These are phyloP conservation scores for Mucor velutinosus DNA, from an alignment of 371 early-diverging fungal species.

Conservation along the genomic window DNA sequence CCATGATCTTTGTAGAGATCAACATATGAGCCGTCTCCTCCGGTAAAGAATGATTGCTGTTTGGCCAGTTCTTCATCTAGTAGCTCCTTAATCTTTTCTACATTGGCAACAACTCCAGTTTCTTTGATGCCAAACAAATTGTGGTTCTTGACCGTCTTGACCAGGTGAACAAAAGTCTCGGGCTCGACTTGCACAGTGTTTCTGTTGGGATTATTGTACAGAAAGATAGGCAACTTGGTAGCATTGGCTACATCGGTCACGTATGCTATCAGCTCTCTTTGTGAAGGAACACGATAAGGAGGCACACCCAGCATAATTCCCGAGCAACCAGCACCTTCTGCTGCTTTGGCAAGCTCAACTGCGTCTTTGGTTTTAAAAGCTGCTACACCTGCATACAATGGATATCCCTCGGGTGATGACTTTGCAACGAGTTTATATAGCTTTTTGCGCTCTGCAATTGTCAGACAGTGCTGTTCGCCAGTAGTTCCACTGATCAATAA, in stretches of 20 bases:
- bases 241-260: constrained; percentile 22
- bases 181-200: constrained; percentile 28
- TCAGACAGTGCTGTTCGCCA: constrained; percentile 39
- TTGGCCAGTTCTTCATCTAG: neutral
- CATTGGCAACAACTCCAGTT: constrained; percentile 24
- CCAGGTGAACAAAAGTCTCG: constrained; percentile 19
- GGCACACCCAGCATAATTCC: constrained; percentile 43
- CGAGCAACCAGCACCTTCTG: constrained; percentile 15
- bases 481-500: constrained; percentile 34
- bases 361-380: constrained; percentile 36
- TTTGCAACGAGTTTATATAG: constrained; percentile 15
- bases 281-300: constrained; percentile 29
- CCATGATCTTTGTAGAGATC: constrained; percentile 14
- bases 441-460: constrained; percentile 30
- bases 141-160: neutral
- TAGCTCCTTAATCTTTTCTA: constrained; percentile 17
- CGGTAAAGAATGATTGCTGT: constrained; percentile 22
- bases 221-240: constrained; percentile 24
- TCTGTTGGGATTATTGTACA: constrained; percentile 34
- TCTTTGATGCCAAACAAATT: constrained; percentile 32
- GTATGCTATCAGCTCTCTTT: constrained; percentile 25
- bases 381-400: constrained; percentile 36
- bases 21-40: constrained; percentile 14
- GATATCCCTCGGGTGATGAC: constrained; percentile 12
- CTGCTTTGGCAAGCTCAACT: constrained; percentile 26